Conservation (phyloP, 768 basidiomycete genomes). For the Cystobasidium onofrii region DNA sequence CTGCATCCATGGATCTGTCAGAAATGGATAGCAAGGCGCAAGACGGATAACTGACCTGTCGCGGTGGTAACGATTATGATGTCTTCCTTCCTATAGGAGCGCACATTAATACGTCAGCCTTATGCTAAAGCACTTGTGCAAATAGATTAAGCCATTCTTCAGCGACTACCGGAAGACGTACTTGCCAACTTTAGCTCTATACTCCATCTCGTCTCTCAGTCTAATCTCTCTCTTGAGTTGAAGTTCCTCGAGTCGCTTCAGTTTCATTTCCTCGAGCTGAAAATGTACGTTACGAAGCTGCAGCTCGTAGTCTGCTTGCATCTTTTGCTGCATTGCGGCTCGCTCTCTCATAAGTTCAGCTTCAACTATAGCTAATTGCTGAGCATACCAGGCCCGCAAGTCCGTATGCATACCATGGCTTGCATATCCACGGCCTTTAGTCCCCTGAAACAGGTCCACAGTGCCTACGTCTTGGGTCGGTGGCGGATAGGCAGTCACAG, state of each 20-base stretch:
- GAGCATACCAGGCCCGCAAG: neutral
- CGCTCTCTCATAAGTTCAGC: neutral
- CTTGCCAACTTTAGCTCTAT: conserved; percentile 1
- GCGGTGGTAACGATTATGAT: neutral
- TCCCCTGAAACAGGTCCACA: too few species aligned
- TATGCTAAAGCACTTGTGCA: too few species aligned
- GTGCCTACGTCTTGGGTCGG: neutral
- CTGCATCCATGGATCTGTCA: neutral
- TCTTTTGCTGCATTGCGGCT: neutral
- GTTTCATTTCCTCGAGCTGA: neutral
- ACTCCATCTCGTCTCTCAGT: neutral
- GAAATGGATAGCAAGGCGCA: neutral
- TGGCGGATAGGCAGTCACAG: neutral
- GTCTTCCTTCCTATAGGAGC: conserved; percentile 6
- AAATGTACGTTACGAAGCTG: neutral
- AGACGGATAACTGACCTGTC: neutral
- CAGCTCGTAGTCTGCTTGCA: neutral
- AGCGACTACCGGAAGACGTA: too few species aligned
- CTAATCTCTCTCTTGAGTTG: neutral
- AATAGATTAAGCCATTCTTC: too few species aligned
- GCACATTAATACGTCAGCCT: too few species aligned
- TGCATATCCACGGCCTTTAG: too few species aligned
- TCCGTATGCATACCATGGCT: neutral
- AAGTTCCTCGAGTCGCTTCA: neutral
- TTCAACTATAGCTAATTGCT: neutral